phyloP scores from a whole-genome alignment of 306 rosid species.

The Notholithocarpus densiflorus region DNA sequence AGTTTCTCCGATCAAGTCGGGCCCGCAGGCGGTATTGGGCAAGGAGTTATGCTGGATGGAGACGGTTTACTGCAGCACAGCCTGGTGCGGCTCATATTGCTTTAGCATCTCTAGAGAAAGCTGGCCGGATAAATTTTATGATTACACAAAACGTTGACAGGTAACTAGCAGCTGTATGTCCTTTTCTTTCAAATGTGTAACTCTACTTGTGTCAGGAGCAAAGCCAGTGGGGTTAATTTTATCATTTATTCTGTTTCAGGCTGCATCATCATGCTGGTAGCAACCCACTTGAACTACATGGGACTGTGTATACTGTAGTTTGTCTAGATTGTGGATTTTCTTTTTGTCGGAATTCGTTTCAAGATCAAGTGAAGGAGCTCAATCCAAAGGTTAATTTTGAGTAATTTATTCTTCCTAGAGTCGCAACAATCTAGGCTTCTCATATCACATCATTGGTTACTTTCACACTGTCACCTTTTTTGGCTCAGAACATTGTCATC shows the following conservation, averaged over 20 bases:
- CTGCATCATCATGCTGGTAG: constrained; percentile 97
- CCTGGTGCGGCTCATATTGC: constrained; percentile 77
- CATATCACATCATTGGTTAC: neutral
- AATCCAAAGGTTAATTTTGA: constrained; percentile 71
- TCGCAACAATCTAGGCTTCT: neutral
- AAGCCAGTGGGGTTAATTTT: constrained; percentile 28
- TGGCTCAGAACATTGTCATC: neutral
- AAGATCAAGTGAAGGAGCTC: constrained; percentile 78
- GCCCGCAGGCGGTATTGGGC: constrained; percentile 92
- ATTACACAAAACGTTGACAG: constrained; percentile 94
- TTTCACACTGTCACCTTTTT: neutral
- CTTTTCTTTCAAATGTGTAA: constrained; percentile 5
- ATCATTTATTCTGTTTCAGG: constrained; percentile 43
- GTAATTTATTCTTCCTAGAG: constrained; percentile 4
- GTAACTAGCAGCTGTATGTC: constrained; percentile 30
- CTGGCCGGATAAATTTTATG: constrained; percentile 63
- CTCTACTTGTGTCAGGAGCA: constrained; percentile 13
- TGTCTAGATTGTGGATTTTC: constrained; percentile 81
- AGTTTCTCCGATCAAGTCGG: constrained; percentile 68
- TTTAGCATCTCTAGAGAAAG: constrained; percentile 71
- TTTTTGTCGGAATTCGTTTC: constrained; percentile 61
- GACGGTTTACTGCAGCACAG: constrained; percentile 62
- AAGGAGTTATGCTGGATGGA: constrained; percentile 97
- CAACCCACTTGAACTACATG: constrained; percentile 90
- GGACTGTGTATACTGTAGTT: constrained; percentile 79